A percentile compares a stretch with the other conserved stretches of the same genome.
Conservation (phyloP, 2,329 filamentous ascomycete genomes). For the Alternaria sp. region DNA sequence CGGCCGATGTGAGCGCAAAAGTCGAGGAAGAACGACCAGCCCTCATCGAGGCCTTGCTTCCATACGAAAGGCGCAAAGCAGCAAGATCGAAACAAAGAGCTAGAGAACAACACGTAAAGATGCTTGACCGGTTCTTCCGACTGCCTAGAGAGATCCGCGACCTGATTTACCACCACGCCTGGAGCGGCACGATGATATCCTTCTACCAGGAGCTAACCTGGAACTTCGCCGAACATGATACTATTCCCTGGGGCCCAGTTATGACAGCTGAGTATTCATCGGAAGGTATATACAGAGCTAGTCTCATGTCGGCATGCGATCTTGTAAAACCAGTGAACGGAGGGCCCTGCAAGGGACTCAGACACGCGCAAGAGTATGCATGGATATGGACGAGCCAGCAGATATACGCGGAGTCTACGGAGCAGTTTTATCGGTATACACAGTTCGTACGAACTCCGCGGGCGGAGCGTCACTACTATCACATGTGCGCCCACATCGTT, state of each 20-base stretch:
- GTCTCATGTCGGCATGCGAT: neutral
- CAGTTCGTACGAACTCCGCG: accelerated
- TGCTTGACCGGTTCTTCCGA: neutral
- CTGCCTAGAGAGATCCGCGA: neutral
- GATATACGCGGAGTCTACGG: neutral
- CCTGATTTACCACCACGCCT: neutral
- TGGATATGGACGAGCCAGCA: neutral
- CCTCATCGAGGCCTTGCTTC: neutral
- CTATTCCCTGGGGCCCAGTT: neutral
- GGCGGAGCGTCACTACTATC: neutral
- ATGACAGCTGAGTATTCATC: neutral
- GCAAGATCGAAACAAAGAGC: neutral
- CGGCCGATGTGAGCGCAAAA: neutral
- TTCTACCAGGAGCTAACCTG: neutral
- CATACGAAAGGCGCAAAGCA: neutral
- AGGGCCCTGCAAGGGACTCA: neutral
- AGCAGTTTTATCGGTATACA: neutral
- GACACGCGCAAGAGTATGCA: neutral
- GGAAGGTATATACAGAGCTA: neutral
- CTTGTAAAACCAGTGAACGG: neutral
- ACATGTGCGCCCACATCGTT: neutral
- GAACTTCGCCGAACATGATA: neutral
- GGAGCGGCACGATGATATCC: neutral
- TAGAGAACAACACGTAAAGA: accelerated
- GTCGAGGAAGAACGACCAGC: neutral